A percentile compares a stretch with the other conserved stretches of the same genome.
Evolutionary conservation across 78 protist species (phyloP).

Genomic region (Emiliania huxleyi): DNA sequence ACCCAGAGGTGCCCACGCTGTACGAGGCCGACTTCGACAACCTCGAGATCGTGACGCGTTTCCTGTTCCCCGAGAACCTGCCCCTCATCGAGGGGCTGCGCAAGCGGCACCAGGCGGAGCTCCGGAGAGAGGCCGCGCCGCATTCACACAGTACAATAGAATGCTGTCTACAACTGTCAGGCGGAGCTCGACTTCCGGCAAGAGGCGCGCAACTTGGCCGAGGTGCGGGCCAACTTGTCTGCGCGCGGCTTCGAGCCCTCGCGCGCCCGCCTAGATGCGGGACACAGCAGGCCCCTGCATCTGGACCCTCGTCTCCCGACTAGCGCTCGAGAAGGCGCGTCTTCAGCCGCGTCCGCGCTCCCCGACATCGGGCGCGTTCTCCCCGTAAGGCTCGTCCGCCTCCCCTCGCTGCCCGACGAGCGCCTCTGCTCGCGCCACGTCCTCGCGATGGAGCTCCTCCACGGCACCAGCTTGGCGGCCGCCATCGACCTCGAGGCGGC

Average conservation of each 20-base stretch:
- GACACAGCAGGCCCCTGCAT: too few species aligned
- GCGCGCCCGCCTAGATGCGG: too few species aligned
- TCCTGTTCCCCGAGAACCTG: neutral
- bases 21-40: neutral
- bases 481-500: neutral
- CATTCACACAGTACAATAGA: too few species aligned
- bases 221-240: too few species aligned
- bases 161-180: too few species aligned
- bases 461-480: slow-evolving; percentile 16
- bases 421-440: slow-evolving; percentile 41
- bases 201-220: neutral
- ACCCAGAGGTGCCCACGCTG: slow-evolving; percentile 22
- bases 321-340: too few species aligned
- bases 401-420: neutral
- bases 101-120: neutral
- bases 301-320: too few species aligned
- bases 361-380: too few species aligned
- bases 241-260: too few species aligned
- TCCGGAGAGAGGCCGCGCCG: too few species aligned
- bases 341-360: too few species aligned
- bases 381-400: too few species aligned
- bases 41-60: neutral
- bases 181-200: neutral
- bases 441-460: slow-evolving; percentile 51
- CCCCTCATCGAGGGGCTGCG: neutral